phyloP scores from a whole-genome alignment of 805 yeast species.

The Sugiyamaella smithiae region DNA sequence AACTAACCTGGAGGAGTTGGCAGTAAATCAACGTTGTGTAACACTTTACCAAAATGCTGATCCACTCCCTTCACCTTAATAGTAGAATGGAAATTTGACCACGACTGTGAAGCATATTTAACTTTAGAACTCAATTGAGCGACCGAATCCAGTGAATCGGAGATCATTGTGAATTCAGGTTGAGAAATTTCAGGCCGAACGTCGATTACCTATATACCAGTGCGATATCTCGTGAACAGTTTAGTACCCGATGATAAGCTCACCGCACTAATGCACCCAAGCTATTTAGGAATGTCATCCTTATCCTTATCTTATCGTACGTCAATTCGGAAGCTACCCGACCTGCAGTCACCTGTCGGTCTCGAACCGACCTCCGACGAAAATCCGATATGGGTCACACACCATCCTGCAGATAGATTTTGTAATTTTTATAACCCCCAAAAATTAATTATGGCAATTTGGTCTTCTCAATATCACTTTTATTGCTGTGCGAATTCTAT shows the following conservation, averaged over 20 bases:
- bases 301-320: constrained; percentile 3
- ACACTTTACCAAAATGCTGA: neutral
- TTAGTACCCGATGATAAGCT: too few relatives aligned
- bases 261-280: too few relatives aligned
- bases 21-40: neutral
- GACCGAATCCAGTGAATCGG: too few relatives aligned
- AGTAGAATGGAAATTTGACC: neutral
- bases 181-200: too few relatives aligned
- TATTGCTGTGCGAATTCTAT: neutral
- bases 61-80: neutral
- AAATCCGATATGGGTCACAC: neutral
- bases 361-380: constrained; percentile 3
- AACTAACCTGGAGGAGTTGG: constrained; percentile 1
- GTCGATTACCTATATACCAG: too few relatives aligned
- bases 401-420: neutral
- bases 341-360: constrained; percentile 3
- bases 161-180: too few relatives aligned
- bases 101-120: too few relatives aligned
- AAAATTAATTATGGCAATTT: neutral
- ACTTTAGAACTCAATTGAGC: too few relatives aligned
- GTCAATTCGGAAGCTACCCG: neutral
- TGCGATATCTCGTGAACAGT: too few relatives aligned
- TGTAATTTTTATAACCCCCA: neutral
- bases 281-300: too few relatives aligned
- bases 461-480: neutral